Evolutionary conservation across 441 rosid genomes (phyloP).

Genomic region (Eugenia klotzschiana): DNA sequence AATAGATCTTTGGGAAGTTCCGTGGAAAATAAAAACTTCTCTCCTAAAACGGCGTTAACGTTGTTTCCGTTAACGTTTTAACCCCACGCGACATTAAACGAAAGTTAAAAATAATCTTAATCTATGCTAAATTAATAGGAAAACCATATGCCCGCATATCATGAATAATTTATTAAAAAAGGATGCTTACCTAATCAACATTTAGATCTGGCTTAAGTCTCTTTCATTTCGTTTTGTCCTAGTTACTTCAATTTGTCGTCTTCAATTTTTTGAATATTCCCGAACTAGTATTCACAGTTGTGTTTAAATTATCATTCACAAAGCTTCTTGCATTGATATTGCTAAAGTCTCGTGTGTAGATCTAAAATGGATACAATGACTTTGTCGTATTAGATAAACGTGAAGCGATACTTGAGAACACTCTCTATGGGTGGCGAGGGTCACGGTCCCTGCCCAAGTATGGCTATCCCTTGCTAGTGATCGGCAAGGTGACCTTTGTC

Average conservation of each 20-base stretch:
- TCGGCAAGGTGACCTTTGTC: too few species aligned
- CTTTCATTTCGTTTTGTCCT: too few species aligned
- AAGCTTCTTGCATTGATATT: background rate
- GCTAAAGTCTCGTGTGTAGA: too few species aligned
- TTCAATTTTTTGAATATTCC: background rate
- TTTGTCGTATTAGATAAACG: too few species aligned
- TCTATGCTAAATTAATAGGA: background rate
- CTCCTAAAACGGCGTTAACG: background rate
- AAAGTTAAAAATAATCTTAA: background rate
- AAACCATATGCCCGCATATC: background rate
- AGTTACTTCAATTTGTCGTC: background rate
- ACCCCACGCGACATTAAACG: too few species aligned
- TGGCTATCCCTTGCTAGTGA: too few species aligned
- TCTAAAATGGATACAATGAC: too few species aligned
- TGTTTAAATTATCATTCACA: background rate
- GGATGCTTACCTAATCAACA: too few species aligned
- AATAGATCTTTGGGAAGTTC: background rate
- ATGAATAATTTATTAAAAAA: background rate
- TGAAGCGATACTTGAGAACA: too few species aligned
- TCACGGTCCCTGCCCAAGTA: too few species aligned
- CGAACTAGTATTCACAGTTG: rapidly evolving
- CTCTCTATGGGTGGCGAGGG: too few species aligned
- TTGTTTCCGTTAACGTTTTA: background rate
- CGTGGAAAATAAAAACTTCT: background rate
- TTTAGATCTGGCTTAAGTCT: too few species aligned